These are phyloP conservation scores for Wickerhamiella allomyrinae DNA, from an alignment of 805 yeast genomes.

Conservation along the genomic window DNA sequence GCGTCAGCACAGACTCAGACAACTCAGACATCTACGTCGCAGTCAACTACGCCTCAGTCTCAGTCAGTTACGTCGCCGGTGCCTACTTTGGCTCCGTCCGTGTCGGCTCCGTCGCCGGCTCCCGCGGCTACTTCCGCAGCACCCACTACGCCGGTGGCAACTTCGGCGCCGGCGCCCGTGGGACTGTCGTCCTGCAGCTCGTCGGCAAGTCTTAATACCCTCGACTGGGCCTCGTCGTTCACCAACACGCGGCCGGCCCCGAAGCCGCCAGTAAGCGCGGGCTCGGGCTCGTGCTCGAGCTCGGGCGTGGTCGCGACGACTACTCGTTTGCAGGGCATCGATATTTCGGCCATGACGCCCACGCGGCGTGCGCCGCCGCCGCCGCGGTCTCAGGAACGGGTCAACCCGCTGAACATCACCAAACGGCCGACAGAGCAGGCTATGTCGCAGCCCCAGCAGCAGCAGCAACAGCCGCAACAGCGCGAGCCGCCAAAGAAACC, in stretches of 20 bases:
- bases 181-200: background rate
- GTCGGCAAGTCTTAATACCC: background rate
- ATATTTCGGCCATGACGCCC: background rate
- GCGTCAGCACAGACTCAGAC: no score
- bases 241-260: slow-evolving; percentile 8
- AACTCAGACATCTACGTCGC: background rate
- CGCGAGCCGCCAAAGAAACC: slow-evolving; percentile 1
- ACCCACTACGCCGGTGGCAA: no score
- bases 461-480: slow-evolving; percentile 5
- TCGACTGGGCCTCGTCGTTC: slow-evolving; percentile 2
- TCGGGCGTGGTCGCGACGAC: background rate
- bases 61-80: no score
- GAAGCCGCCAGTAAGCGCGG: slow-evolving; percentile 4
- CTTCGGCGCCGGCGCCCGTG: background rate
- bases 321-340: background rate
- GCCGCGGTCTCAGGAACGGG: slow-evolving; percentile 5
- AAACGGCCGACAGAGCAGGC: background rate
- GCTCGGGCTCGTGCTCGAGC: background rate
- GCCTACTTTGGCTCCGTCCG: background rate
- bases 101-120: no score
- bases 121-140: no score
- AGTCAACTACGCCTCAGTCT: background rate
- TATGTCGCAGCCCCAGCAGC: slow-evolving; percentile 3
- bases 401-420: slow-evolving; percentile 7
- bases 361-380: slow-evolving; percentile 2